Evolutionary conservation across 1,284 basidiomycete genomes (phyloP).

Genomic region (Microbotryum violaceum): DNA sequence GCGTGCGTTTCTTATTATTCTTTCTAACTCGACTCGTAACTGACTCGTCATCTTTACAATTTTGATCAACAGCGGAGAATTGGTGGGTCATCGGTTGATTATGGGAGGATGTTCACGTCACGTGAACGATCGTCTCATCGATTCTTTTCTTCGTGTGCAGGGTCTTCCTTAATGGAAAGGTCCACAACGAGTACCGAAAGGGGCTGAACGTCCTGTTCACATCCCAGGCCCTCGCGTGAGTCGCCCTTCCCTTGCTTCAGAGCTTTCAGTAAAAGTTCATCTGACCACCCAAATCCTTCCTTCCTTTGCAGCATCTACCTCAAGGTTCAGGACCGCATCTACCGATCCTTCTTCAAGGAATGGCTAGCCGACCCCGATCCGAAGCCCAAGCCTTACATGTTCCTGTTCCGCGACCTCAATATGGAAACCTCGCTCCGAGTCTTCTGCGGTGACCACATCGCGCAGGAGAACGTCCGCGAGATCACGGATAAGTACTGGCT

Average conservation of each 20-base stretch:
- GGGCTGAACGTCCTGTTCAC: slow-evolving; percentile 90
- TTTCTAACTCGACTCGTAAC: too few species aligned
- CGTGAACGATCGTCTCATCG: background rate
- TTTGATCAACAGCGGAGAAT: slow-evolving; percentile 56
- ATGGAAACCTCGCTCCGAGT: slow-evolving; percentile 96
- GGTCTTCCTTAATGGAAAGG: slow-evolving; percentile 94
- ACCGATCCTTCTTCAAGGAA: slow-evolving; percentile 49
- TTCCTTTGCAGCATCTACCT: slow-evolving; percentile 64
- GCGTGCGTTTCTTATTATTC: slow-evolving; percentile 28
- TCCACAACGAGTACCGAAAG: slow-evolving; percentile 88
- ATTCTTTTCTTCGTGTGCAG: slow-evolving; percentile 43
- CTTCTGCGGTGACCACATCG: slow-evolving; percentile 86
- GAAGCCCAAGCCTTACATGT: slow-evolving; percentile 57
- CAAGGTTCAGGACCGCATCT: slow-evolving; percentile 74
- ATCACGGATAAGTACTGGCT: slow-evolving; percentile 94
- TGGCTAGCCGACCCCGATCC: slow-evolving; percentile 39
- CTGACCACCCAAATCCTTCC: slow-evolving; percentile 6
- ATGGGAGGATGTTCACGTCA: background rate
- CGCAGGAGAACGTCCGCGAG: slow-evolving; percentile 64
- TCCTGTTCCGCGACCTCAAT: slow-evolving; percentile 83
- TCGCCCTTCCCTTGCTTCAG: slow-evolving; percentile 30
- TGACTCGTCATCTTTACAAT: background rate
- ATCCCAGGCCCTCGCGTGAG: slow-evolving; percentile 77
- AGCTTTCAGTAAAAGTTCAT: background rate
- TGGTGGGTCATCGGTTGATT: slow-evolving; percentile 52